Conservation (phyloP, 2,329 filamentous ascomycete genomes). For the Colletotrichum orbiculare region DNA sequence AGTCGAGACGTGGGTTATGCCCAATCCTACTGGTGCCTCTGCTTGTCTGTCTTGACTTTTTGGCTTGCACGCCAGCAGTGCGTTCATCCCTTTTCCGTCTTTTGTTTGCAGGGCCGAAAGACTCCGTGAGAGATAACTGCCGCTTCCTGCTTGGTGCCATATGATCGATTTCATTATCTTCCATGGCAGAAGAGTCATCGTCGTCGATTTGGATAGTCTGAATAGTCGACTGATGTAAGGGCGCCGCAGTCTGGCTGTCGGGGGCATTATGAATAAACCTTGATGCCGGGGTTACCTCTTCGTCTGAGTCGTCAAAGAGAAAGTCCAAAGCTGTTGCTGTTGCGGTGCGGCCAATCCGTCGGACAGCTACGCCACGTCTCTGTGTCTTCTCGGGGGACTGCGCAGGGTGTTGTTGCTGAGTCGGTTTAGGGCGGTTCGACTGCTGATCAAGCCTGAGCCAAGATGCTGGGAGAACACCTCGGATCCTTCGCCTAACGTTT, state of each 20-base stretch:
- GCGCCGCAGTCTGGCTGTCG: background rate
- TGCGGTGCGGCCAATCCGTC: slow-evolving; percentile 47
- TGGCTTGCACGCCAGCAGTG: slow-evolving; percentile 33
- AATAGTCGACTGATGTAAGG: background rate
- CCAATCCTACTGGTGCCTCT: background rate
- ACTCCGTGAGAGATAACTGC: slow-evolving; percentile 44
- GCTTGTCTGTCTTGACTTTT: slow-evolving; percentile 41
- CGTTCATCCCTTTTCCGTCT: slow-evolving; percentile 40
- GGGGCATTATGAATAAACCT: background rate
- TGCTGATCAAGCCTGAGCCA: slow-evolving; percentile 71
- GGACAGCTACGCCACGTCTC: slow-evolving; percentile 63
- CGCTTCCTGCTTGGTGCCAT: slow-evolving; percentile 61
- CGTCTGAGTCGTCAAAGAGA: slow-evolving; percentile 60
- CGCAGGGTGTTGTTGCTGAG: slow-evolving; percentile 44
- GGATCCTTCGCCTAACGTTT: slow-evolving; percentile 58
- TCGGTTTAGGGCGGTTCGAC: slow-evolving; percentile 42
- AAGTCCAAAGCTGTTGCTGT: slow-evolving; percentile 11
- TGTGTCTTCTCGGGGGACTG: slow-evolving; percentile 51
- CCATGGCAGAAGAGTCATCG: slow-evolving; percentile 53
- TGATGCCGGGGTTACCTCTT: slow-evolving; percentile 42
- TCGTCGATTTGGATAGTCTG: slow-evolving; percentile 44
- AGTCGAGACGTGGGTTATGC: slow-evolving; percentile 11
- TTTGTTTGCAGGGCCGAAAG: slow-evolving; percentile 40
- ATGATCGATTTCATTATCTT: slow-evolving; percentile 63
- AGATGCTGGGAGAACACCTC: slow-evolving; percentile 74